phyloP scores from a whole-genome alignment of 805 yeast genomes.

The Candida dendrica region DNA sequence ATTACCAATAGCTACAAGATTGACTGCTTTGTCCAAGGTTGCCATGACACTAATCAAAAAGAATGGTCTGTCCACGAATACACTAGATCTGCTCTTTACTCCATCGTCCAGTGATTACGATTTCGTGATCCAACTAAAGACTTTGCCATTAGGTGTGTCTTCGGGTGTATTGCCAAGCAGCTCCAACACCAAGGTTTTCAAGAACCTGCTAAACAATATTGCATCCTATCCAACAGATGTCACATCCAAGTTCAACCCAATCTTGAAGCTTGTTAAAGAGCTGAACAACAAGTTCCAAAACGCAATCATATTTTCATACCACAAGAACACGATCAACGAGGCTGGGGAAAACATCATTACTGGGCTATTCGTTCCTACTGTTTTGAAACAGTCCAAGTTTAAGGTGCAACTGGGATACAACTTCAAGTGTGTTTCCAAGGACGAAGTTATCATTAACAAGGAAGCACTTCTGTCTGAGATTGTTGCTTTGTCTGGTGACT shows the following conservation, averaged over 20 bases:
- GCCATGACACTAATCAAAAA: conserved; percentile 49
- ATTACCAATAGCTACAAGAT: conserved; percentile 76
- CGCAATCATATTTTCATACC: conserved; percentile 61
- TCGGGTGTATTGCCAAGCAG: conserved; percentile 48
- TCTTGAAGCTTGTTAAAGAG: conserved; percentile 51
- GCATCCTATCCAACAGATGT: conserved; percentile 30
- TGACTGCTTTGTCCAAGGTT: conserved; percentile 80
- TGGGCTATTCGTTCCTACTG: conserved; percentile 74
- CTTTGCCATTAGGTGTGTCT: conserved; percentile 33
- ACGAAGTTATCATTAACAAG: conserved; percentile 54
- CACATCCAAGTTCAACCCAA: conserved; percentile 50
- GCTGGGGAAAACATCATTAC: conserved; percentile 60
- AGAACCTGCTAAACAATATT: conserved; percentile 40
- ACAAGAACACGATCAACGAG: conserved; percentile 43
- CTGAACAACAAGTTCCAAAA: conserved; percentile 58
- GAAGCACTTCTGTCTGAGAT: conserved; percentile 73
- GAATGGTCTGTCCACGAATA: conserved; percentile 34
- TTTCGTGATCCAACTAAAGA: conserved; percentile 57
- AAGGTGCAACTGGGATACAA: conserved; percentile 75
- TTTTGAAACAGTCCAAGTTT: conserved; percentile 55
- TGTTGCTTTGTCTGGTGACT: conserved; percentile 58
- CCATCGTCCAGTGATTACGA: conserved; percentile 85
- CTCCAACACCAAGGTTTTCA: conserved; percentile 43
- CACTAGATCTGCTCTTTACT: conserved; percentile 55
- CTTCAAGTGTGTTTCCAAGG: conserved; percentile 51